phyloP scores from a whole-genome alignment of 768 basidiomycete genomes.

The Pisolithus marmoratus region DNA sequence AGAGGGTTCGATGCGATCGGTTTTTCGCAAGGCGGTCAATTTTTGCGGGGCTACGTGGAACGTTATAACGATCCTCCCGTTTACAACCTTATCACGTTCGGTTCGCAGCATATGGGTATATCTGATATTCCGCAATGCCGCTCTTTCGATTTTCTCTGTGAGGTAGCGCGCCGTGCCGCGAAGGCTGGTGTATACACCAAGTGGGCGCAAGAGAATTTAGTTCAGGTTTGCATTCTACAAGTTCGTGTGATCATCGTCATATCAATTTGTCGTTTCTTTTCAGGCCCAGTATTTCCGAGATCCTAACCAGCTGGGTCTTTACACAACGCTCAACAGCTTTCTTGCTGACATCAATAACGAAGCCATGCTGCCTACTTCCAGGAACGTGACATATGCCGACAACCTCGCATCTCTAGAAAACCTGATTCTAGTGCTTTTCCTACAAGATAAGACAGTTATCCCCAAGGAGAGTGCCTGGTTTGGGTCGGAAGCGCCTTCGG shows the following conservation, averaged over 20 bases:
- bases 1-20: slow-evolving; percentile 82
- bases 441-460: slow-evolving; percentile 68
- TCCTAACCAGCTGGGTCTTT: slow-evolving; percentile 49
- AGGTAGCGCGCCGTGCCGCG: slow-evolving; percentile 55
- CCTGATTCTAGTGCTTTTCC: slow-evolving; percentile 71
- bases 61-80: slow-evolving; percentile 68
- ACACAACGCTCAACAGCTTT: slow-evolving; percentile 59
- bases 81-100: slow-evolving; percentile 81
- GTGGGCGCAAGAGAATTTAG: slow-evolving; percentile 72
- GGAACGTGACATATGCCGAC: slow-evolving; percentile 54
- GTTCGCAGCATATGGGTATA: slow-evolving; percentile 83
- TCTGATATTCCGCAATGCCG: slow-evolving; percentile 67
- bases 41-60: slow-evolving; percentile 81
- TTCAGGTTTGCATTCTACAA: slow-evolving; percentile 46
- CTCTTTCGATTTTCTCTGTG: slow-evolving; percentile 63
- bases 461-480: slow-evolving; percentile 89
- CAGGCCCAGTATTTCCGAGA: slow-evolving; percentile 89
- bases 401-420: slow-evolving; percentile 59
- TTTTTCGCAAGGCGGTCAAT: slow-evolving; percentile 87
- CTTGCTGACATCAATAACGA: slow-evolving; percentile 80
- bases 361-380: slow-evolving; percentile 32
- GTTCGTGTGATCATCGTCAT: background rate
- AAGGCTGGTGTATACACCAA: slow-evolving; percentile 60
- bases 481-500: slow-evolving; percentile 53
- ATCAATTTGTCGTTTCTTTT: background rate